Base-by-base conservation (phyloP, 23 red algal species). In the Gracilaria gracilis region DNA sequence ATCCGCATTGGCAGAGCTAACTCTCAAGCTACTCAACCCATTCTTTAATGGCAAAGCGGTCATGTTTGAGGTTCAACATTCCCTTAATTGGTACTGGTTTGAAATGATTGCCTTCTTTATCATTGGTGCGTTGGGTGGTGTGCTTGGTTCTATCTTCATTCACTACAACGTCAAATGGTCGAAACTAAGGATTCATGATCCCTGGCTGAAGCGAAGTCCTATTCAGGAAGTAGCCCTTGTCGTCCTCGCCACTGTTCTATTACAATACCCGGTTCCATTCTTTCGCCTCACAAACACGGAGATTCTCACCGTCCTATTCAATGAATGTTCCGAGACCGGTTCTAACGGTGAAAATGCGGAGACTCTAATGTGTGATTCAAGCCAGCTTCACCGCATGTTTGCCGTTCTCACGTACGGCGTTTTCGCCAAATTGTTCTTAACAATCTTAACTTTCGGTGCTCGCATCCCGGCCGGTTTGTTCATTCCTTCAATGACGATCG, bases 401-500 rank as follows among this genome's bases (percentile, higher is more conserved):
- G 57, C 31, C 53, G 76, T 91, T 33, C 71, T 97, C 34, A 29
- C 49, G 24, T 90, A 93, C 61, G 95, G 77, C 40, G 83, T 85
- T 36, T 28, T 86, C 15, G 61, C 80, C 25, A 97, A 97, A 49
- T 35, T 97, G 33, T 91, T 97, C 28, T 46, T 94, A 13, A 91
- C 95, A 4, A 73, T 91, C 55, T 61, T 97, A 20, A 97, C 95
- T 48, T 97, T 97, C 50, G 95, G 95, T 83, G 80, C 86, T 37
- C 88, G 88, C 69, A 66, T 97, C 23, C 95, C 95, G 0, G 91
- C 95, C 12, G 95, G 95, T 42, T 77, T 97, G 40, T 97, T 97
- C 58, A 93, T 97, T 77, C 95, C 95, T 7, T 97, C 95, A 4
- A 87, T 97, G 83, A 97, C 95, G 34, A 90, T 97, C n/a, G 95